Conservation (phyloP, 2,329 filamentous ascomycete genomes). For the Fusarium camptoceras region DNA sequence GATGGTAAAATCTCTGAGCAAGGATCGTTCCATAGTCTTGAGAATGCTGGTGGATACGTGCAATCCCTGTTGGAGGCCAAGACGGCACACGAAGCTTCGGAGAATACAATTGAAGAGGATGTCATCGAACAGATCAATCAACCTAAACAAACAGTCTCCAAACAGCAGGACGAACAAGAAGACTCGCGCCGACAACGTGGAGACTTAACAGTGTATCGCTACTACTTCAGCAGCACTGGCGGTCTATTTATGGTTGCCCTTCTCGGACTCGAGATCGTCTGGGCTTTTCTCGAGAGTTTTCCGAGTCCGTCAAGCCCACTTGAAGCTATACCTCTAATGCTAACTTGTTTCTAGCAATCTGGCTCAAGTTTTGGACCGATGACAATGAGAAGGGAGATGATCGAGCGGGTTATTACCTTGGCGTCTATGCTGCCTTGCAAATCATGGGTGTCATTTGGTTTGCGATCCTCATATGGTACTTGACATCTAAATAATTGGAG, state of each 20-base stretch:
- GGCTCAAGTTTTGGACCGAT: slow-evolving; percentile 50
- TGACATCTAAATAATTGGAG: background rate
- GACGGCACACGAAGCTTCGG: background rate
- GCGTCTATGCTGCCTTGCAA: slow-evolving; percentile 45
- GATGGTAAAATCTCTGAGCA: slow-evolving; percentile 45
- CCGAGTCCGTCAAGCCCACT: slow-evolving; percentile 40
- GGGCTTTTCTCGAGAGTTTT: slow-evolving; percentile 47
- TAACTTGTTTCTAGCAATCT: slow-evolving; percentile 41
- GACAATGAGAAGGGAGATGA: slow-evolving; percentile 25
- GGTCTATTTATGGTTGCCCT: slow-evolving; percentile 36
- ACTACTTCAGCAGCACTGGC: slow-evolving; percentile 49
- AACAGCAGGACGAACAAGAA: background rate
- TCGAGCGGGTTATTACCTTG: slow-evolving; percentile 40
- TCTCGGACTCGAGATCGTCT: slow-evolving; percentile 41
- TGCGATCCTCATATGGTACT: slow-evolving; percentile 38
- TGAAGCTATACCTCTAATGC: rapidly evolving
- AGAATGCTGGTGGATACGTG: slow-evolving; percentile 17
- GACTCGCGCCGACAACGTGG: slow-evolving; percentile 47
- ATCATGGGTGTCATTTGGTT: slow-evolving; percentile 38
- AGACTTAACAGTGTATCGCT: slow-evolving; percentile 46
- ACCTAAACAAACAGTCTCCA: slow-evolving; percentile 14
- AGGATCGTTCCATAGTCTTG: slow-evolving; percentile 47
- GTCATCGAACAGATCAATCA: background rate
- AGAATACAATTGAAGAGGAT: background rate
- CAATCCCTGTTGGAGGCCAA: slow-evolving; percentile 3